Base-by-base conservation (phyloP, 495 filamentous ascomycete species). In the Coniosporium apollinis region DNA sequence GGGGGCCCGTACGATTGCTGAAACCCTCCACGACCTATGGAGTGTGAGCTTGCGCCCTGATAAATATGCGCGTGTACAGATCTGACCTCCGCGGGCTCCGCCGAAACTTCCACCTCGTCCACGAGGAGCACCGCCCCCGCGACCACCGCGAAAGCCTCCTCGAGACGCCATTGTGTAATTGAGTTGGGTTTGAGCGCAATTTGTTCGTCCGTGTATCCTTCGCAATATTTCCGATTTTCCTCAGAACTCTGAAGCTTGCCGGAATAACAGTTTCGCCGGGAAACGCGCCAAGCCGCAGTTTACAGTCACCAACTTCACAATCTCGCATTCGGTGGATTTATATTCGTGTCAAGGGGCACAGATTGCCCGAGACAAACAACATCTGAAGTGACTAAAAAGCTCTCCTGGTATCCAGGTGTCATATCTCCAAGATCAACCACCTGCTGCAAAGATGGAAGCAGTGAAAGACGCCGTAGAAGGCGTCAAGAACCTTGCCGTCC, bases 1-100 rank as follows among this genome's bases (percentile, higher is more conserved):
- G 77, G 77, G 34, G 77, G 77, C 8, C 77, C 77, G 44, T 67
- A 74, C 5, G 70, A 69, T 32, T 58, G 61, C 44, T 72, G 70
- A 54, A 67, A 76, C 31, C 71, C 72, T 53, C 74, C 72, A 43
- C 77, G 70, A 34, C 68, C 65, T 69, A 30, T 21, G 19, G 34
- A 14, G 15, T 3, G 13, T 45, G 45, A 50, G 46, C 40, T 43
- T 1, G n/a, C 7, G 17, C 7, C 14, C 7, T 14, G 9, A 14
- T 13, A 1, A 32, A 1, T 32, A 9, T 13, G 11, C 11, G 8
- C 11, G 30, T 19, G 1, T 32, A 8, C 8, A 16, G 17, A 9
- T 14, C 20, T 22, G 14, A 53, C 52, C 54, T 46, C 55, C 52
- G 29, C 56, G 54, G 19, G 51, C 46, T 28, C 48, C 46, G 22